Base-by-base conservation (phyloP, 495 filamentous ascomycete species). In the Hyaloscypha variabilis region DNA sequence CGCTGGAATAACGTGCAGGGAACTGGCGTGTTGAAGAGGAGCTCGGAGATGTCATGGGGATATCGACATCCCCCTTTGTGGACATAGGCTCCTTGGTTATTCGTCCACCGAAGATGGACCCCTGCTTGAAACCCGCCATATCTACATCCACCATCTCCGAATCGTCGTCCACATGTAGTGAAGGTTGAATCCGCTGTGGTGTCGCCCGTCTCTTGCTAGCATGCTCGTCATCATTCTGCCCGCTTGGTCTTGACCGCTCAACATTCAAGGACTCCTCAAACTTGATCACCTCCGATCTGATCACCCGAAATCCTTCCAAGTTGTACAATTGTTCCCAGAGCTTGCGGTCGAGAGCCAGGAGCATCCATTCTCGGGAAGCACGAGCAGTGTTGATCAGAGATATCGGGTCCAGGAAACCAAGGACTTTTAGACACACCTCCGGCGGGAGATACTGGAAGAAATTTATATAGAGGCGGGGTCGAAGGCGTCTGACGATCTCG, bases 391-490 rank as follows among this genome's bases (percentile, higher is more conserved):
- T 87, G 61, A 97, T 78, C 49, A 99, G 82, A 8, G 90, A 90
- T 17, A 84, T 73, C 1, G 91, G 87, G 46, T 92, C 88, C 31
- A 99, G 86, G 72, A 91, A 96, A 31, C 89, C 90, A 49, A 98
- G 89, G 19, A 97, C 89, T 70, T 95, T 88, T 60, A 93, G 88
- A 57, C 90, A 94, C 63, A 98, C 86, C 73, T 99, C 95, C 1
- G 91, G 86, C 0, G 95, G 95, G 10, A 99, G 85, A 70, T 91
- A 87, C 63, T 86, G 77, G 31, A 97, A 85, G 53, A 96, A 96
- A 77, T 99, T 92, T 77, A 97, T 92, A 75, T 97, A 93, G 26
- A 96, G 88, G 6, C 91, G 85, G 8, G 89, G 91, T 54, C 88
- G 87, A 21, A 96, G 79, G 50, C 84, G 82, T 50, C 91, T 88